Percentiles rank a stretch among this genome's conserved stretches.
Evolutionary conservation across 73 alveolate species (phyloP).

Genomic region (Strombidium stylifer): DNA sequence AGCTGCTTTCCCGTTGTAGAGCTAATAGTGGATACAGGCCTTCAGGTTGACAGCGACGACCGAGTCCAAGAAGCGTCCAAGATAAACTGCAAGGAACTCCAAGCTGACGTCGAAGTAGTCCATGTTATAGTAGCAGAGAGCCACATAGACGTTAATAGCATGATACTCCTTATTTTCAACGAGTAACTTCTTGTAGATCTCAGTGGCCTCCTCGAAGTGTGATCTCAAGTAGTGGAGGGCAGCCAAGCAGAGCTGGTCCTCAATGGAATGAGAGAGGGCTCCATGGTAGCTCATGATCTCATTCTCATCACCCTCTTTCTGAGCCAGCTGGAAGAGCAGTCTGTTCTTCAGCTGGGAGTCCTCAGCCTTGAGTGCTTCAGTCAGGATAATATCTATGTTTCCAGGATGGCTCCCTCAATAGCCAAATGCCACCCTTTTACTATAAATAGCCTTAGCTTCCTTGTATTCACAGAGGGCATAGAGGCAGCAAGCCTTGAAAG

Average conservation of each 20-base stretch:
- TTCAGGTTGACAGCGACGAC: constrained; percentile 94
- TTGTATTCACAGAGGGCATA: constrained; percentile 91
- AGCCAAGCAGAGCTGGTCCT: constrained; percentile 96
- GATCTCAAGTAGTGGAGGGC: constrained; percentile 95
- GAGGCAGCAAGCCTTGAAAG: constrained; percentile 93
- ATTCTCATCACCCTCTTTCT: constrained; percentile 90
- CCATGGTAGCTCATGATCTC: constrained; percentile 85
- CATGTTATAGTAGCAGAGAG: constrained; percentile 96
- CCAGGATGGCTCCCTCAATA: background rate
- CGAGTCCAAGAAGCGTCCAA: constrained; percentile 77
- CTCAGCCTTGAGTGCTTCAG: constrained; percentile 52
- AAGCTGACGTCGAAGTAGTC: constrained; percentile 97
- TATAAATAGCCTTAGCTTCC: constrained; percentile 95
- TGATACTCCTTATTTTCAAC: constrained; percentile 89
- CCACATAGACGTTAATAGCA: constrained; percentile 94
- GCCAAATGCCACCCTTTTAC: constrained; percentile 45
- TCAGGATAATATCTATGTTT: too few relatives aligned
- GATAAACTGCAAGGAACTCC: constrained; percentile 88
- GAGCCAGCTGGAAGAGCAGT: constrained; percentile 91
- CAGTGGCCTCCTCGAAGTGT: constrained; percentile 89
- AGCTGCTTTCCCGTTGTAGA: constrained; percentile 96
- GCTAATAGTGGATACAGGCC: constrained; percentile 98
- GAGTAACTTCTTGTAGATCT: constrained; percentile 76
- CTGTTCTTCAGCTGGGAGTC: constrained; percentile 70
- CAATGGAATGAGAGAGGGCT: constrained; percentile 66